Base-by-base conservation (phyloP, 352 stramenopile genomes). In the Pilasporangium apinafurcum region DNA sequence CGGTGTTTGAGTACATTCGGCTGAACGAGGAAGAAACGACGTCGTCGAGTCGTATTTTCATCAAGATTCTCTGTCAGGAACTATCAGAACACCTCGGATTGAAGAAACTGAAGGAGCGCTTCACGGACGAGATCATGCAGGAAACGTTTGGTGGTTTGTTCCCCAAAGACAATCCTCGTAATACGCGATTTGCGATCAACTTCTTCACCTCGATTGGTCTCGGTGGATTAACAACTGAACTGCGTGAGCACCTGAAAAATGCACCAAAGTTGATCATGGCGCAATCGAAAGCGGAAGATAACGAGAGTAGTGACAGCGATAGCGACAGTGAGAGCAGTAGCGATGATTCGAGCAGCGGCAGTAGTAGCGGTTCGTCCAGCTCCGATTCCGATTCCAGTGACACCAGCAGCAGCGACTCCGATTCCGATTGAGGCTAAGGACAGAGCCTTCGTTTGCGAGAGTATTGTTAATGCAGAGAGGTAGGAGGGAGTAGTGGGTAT, bases 151-250 rank as follows among this genome's bases (percentile, higher is more conserved):
- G 65, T 9, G 96, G 95, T 4, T 77, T 99, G 37, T 99, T 99
- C 52, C 96, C 97, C 1, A 97, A 85, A 43, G 95, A 98, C 50
- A 98, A 98, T 47, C 86, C 96, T 14, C 86, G 95, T 33, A 98
- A 98, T 65, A 99, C 95, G 42, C 90, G 96, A 16, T 99, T 99
- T 53, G 95, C 96, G 4, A 99, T 99, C 77, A 99, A 99, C 53
- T 99, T 99, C 62, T 99, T 99, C 74, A 99, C 97, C 28, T 96
- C 83, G 7, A 99, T 99, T 46, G 96, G 96, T 55, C 75, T 99
- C 14, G 97, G 96, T 22, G 96, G 95, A 2, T 75, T 99, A 17
- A 99, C 97, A 5, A 97, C 98, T 38, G 89, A 90, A 12, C 76
- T 99, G 44, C 86, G 96, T 26, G 86, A 98, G 52, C 96, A 96